Conservation (phyloP, 2,329 filamentous ascomycete genomes). For the Calonectria montana region DNA sequence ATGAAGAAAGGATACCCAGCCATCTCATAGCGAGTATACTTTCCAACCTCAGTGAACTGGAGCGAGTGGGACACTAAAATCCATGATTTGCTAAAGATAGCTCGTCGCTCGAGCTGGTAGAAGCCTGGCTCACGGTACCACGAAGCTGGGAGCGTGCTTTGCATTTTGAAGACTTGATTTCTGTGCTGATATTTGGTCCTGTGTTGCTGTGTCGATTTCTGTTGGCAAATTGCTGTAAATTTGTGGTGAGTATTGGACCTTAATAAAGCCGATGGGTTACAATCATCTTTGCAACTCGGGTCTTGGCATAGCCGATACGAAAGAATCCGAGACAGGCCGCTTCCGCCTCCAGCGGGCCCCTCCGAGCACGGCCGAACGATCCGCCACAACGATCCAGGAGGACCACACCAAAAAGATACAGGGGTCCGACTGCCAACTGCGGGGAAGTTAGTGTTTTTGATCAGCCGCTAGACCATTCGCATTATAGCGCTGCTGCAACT, state of each 20-base stretch:
- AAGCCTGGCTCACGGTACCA: constrained; percentile 63
- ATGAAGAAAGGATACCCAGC: constrained; percentile 68
- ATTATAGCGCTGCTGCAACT: not conserved
- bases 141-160: constrained; percentile 52
- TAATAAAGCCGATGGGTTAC: not conserved
- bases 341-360: not conserved
- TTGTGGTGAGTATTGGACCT: not conserved
- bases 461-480: not conserved
- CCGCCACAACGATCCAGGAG: not conserved
- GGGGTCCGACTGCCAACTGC: not conserved
- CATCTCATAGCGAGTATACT: constrained; percentile 64
- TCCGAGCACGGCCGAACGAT: not conserved
- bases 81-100: constrained; percentile 67
- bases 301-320: not conserved
- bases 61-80: constrained; percentile 63
- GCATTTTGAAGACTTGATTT: not conserved
- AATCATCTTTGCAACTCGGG: not conserved
- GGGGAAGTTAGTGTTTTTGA: not conserved
- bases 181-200: too few relatives aligned
- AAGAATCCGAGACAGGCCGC: not conserved
- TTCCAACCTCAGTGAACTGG: constrained; percentile 61
- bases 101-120: constrained; percentile 64
- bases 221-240: not conserved
- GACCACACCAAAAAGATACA: not conserved
- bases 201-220: too few relatives aligned